Percentiles rank a stretch among this genome's conserved stretches.
phyloP scores from a whole-genome alignment of 2,329 filamentous ascomycete genomes.

The Venturia oleaginea region DNA sequence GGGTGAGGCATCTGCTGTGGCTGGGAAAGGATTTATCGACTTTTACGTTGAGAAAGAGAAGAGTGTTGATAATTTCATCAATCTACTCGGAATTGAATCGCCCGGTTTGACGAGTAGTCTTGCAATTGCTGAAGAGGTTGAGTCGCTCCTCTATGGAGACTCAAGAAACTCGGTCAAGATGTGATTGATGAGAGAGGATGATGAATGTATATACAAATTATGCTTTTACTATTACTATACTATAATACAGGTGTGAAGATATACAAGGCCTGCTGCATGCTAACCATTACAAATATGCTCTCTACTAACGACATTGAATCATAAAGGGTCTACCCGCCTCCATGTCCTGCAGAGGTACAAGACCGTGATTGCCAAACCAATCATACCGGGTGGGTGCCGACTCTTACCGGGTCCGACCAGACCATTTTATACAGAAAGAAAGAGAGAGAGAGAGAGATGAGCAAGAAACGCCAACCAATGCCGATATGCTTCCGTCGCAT shows the following conservation, averaged over 20 bases:
- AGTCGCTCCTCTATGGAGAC: slow-evolving; percentile 41
- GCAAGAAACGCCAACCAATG: not conserved
- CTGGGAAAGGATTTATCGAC: slow-evolving; percentile 63
- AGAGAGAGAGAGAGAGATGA: not conserved
- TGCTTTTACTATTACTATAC: not conserved
- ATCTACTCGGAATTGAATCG: slow-evolving; percentile 86
- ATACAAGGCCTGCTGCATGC: not conserved
- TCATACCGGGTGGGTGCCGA: too few relatives aligned
- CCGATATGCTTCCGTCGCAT: not conserved
- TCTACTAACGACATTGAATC: not conserved
- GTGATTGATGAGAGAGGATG: not conserved
- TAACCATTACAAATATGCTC: not conserved
- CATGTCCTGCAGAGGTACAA: not conserved
- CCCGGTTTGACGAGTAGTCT: slow-evolving; percentile 80
- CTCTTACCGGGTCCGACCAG: not conserved
- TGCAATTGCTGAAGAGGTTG: slow-evolving; percentile 75
- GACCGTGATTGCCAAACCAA: not conserved
- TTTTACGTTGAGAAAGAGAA: slow-evolving; percentile 73
- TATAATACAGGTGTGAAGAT: not conserved
- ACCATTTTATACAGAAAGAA: not conserved
- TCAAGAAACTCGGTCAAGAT: not conserved
- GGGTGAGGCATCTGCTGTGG: slow-evolving; percentile 50
- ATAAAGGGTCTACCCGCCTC: not conserved
- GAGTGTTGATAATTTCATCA: slow-evolving; percentile 74
- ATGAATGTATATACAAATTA: not conserved